Evolutionary conservation across 2,329 filamentous ascomycete genomes (phyloP).

Genomic region (Verruconis gallopava): DNA sequence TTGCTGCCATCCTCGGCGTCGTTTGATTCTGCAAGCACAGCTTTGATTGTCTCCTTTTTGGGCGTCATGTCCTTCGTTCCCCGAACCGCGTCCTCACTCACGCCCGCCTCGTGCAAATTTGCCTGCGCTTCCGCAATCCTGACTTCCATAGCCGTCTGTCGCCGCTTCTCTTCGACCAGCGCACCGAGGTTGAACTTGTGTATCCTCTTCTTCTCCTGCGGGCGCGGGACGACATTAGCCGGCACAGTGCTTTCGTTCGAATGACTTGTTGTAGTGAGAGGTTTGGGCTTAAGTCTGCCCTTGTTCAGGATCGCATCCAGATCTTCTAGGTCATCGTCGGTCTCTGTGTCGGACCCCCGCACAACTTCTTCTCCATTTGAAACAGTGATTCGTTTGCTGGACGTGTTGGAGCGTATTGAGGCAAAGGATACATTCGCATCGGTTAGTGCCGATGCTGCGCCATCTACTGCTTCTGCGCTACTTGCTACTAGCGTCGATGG

Average conservation of each 20-base stretch:
- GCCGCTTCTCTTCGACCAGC: slow-evolving; percentile 29
- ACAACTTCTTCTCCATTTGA: slow-evolving; percentile 42
- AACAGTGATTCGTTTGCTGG: slow-evolving; percentile 22
- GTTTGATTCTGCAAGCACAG: not conserved
- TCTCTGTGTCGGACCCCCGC: slow-evolving; percentile 25
- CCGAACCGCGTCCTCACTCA: too few species aligned
- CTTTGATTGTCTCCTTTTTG: not conserved
- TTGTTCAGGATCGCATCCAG: slow-evolving; percentile 20
- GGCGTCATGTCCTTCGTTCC: not conserved
- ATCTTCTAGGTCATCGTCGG: slow-evolving; percentile 21
- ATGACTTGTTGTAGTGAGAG: slow-evolving; percentile 14
- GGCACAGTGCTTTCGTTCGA: slow-evolving; percentile 34
- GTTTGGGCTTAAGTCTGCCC: slow-evolving; percentile 14
- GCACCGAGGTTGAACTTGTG: slow-evolving; percentile 51
- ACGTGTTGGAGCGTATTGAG: slow-evolving; percentile 18
- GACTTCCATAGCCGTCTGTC: slow-evolving; percentile 5
- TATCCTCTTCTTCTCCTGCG: not conserved
- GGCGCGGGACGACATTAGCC: not conserved
- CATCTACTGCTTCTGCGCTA: not conserved
- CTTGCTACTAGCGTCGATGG: not conserved
- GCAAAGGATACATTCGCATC: slow-evolving; percentile 13
- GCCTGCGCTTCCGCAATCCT: slow-evolving; percentile 5
- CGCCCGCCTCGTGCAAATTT: not conserved
- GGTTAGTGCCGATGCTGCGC: not conserved
- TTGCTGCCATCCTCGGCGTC: slow-evolving; percentile 26